These are phyloP conservation scores for Ceratocystis diversiconidia DNA, from an alignment of 2,329 filamentous ascomycete genomes.

Conservation along the genomic window DNA sequence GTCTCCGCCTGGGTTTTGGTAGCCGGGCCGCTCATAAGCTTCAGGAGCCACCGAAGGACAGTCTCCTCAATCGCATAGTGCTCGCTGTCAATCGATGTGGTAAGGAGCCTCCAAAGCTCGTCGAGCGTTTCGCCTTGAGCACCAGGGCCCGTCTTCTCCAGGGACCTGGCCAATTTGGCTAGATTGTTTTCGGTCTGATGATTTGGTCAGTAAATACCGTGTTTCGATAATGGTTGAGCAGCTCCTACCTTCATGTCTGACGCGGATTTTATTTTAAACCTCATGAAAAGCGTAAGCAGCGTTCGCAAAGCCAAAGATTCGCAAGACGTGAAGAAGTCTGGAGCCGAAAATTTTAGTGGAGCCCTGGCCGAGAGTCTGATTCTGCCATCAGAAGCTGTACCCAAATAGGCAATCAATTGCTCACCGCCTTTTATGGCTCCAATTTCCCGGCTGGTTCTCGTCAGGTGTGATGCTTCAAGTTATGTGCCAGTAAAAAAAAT, in stretches of 20 bases:
- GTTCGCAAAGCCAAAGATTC: slow-evolving; percentile 8
- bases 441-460: slow-evolving; percentile 28
- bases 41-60: slow-evolving; percentile 48
- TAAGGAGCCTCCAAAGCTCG: slow-evolving; percentile 36
- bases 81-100: slow-evolving; percentile 28
- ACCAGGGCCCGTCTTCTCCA: slow-evolving; percentile 38
- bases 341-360: slow-evolving; percentile 19
- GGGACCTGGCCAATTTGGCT: slow-evolving; percentile 38
- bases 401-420: slow-evolving; percentile 18
- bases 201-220: slow-evolving; percentile 18
- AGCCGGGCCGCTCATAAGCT: slow-evolving; percentile 39
- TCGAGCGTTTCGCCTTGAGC: slow-evolving; percentile 34
- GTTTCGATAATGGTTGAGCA: neutral
- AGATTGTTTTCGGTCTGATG: slow-evolving; percentile 28
- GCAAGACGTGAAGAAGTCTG: neutral
- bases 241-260: slow-evolving; percentile 5
- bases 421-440: slow-evolving; percentile 33
- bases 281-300: slow-evolving; percentile 17
- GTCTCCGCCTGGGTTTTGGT: slow-evolving; percentile 33
- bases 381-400: slow-evolving; percentile 29
- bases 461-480: slow-evolving; percentile 18
- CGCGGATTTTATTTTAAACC: neutral
- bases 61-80: slow-evolving; percentile 43
- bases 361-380: slow-evolving; percentile 22
- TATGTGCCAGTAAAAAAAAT: slow-evolving; percentile 12